A percentile compares a stretch with the other conserved stretches of the same genome.
Conservation (phyloP, 2,329 filamentous ascomycete species). For the Monilinia laxa region DNA sequence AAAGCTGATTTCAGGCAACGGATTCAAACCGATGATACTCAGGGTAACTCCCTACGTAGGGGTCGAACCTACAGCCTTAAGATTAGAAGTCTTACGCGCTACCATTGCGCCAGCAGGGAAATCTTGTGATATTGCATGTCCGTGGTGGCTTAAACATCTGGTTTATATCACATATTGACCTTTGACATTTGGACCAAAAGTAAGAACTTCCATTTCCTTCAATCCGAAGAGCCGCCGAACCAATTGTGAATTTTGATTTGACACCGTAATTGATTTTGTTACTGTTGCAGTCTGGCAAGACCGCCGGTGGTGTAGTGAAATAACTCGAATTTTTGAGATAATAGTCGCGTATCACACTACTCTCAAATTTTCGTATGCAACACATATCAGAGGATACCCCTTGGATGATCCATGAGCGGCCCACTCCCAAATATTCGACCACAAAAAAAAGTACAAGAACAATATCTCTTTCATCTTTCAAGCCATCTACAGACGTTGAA, state of each 20-base stretch:
- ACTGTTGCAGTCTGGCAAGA: too few species aligned
- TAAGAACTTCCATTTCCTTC: background rate
- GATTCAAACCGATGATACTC: constrained; percentile 7
- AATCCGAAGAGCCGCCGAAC: background rate
- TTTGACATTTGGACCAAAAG: background rate
- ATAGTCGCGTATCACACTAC: too few species aligned
- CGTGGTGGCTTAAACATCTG: accelerated
- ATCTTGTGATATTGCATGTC: background rate
- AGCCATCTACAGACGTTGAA: too few species aligned
- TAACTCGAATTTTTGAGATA: too few species aligned
- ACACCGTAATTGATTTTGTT: too few species aligned
- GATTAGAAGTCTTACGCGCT: constrained; percentile 21
- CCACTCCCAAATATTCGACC: too few species aligned
- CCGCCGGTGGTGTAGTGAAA: too few species aligned
- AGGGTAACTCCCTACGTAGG: constrained; percentile 16
- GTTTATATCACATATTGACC: background rate
- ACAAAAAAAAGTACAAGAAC: background rate
- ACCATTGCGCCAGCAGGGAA: constrained; percentile 20
- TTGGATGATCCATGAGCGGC: too few species aligned
- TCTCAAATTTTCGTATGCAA: too few species aligned
- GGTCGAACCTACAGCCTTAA: constrained; percentile 11
- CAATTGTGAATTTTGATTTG: background rate
- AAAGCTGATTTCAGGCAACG: background rate
- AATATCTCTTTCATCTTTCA: background rate
- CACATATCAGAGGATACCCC: too few species aligned